Conservation (phyloP, 805 yeast species). For the Sugiyamaella smithiae region DNA sequence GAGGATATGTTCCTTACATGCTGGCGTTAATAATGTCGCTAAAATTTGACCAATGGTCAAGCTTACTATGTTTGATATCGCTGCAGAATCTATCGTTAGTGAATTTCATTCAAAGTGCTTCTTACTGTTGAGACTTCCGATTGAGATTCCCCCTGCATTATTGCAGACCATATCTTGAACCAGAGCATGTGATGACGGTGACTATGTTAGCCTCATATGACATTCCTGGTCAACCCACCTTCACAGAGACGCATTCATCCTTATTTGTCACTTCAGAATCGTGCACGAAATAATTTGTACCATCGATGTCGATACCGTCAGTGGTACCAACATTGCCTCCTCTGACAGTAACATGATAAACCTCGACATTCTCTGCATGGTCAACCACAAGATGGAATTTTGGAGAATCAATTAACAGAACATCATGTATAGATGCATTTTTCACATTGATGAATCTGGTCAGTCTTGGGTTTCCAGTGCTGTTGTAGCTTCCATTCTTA, state of each 20-base stretch:
- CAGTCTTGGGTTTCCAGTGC: slow-evolving; percentile 1
- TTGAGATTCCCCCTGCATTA: slow-evolving; percentile 3
- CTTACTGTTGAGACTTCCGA: background rate
- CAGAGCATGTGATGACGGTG: background rate
- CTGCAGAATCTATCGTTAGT: background rate
- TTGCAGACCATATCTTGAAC: slow-evolving; percentile 7
- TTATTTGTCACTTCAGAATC: slow-evolving; percentile 6
- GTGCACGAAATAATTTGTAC: slow-evolving; percentile 1
- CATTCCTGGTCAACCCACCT: background rate
- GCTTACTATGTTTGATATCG: background rate
- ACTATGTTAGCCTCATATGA: too few relatives aligned
- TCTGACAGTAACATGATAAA: slow-evolving; percentile 3
- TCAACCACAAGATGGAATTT: slow-evolving; percentile 5
- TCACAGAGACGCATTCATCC: slow-evolving; percentile 8
- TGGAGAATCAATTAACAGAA: background rate
- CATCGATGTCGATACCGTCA: slow-evolving; percentile 1
- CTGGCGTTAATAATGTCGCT: too few relatives aligned
- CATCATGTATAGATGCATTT: slow-evolving; percentile 1
- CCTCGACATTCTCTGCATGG: slow-evolving; percentile 3
- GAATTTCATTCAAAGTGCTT: background rate
- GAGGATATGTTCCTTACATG: background rate
- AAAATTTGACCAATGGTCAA: too few relatives aligned
- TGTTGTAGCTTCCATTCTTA: background rate
- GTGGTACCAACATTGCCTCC: slow-evolving; percentile 4
- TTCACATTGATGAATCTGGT: background rate